Evolutionary conservation across 345 rosid species (phyloP), one percentile per base, ranked within the genome.

Genomic region (Euphorbia pulcherrima): DNA sequence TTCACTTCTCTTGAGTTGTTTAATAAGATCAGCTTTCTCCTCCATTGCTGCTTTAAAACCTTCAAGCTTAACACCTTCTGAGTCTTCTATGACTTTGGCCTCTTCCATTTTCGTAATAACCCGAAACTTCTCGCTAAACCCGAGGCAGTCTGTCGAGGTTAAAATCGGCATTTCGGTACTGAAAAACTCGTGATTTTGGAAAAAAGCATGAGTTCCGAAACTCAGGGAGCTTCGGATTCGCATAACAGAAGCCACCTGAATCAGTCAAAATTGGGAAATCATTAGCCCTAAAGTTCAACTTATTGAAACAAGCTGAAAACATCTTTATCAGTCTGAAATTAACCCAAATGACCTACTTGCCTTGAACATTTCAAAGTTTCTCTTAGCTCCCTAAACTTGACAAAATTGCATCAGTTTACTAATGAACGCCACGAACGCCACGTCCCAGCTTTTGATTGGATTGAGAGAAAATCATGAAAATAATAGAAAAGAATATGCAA

Each of bases 101-200:
- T 78, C 83, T 59, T 78, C 87, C 69, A 81, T 68, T 70, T 62
- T 72, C 69, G 62, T 72, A 74, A 88, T 80, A 66, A 83, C 88
- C 67, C 72, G 83, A 58, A 93, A 86, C 84, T 75, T 89, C 33
- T 83, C 85, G 29, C 87, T 80, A 48, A 69, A 79, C 62, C 89
- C 95, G 77, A 83, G 87, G 37, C 65, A n/a, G 58, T 82, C 92
- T 46, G 84, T 83, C 65, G 79, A 78, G 65, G 96, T 94, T 78
- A 89, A 84, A 20, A 90, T 76, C 12, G 99, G 99, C 53, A 84
- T 90, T 68, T 90, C 89, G 73, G 90, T 88, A 60, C 81, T 60
- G 60, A 86, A 78, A 78, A 90, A 94, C 41, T 90, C 92, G 50
- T 81, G 68, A 71, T 78, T 41, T 27, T 88, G 92, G 83, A 90